Evolutionary conservation across 2,329 filamentous ascomycete species (phyloP), one percentile per base, ranked within the genome.

Genomic region (Cercospora janseana): DNA sequence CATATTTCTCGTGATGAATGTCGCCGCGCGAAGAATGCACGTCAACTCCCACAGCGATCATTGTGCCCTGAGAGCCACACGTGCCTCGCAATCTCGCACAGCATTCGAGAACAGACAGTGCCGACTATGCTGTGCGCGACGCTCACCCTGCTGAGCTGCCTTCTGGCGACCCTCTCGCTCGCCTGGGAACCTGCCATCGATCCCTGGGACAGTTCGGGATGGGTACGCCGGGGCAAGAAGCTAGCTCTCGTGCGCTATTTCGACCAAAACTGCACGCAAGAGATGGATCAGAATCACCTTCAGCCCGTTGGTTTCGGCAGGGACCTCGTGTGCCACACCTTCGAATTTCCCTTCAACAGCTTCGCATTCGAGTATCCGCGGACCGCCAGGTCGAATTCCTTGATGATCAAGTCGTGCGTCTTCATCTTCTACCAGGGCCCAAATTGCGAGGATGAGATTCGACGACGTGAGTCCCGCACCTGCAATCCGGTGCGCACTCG

Each of bases 111-210:
- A 12, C 23, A 28, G 23, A 42, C 13, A 26, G 6, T 38, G 12
- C n/a, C 3, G 4, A 26, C 7, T 6, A 43, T 43, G 40, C 40
- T 16, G 4, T 13, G 16, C 40, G 13, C 16, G 4, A 12, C 9
- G 5, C 27, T 28, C 40, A 29, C 31, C 3, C 10, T 43, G n/a
- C 15, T 21, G 15, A 4, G 41, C 41, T 9, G 10, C 27, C 20
- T n/a, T n/a, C 13, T 44, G 1, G 10, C 10, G 10, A 32, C 15
- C 18, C 18, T 15, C 13, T 44, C 41, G 6, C 26, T 10, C 4
- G 41, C 41, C 27, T 44, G 41, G 41, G 27, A 44, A 3, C 41
- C 41, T 5, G 26, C 23, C 41, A 44, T 44, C 41, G 41, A 44
- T 28, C 27, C 41, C 15, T 44, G 41, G 41, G 41, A 44, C 28